These are phyloP conservation scores for Xylaria sp. DNA, from an alignment of 2,329 filamentous ascomycete genomes.

Conservation along the genomic window DNA sequence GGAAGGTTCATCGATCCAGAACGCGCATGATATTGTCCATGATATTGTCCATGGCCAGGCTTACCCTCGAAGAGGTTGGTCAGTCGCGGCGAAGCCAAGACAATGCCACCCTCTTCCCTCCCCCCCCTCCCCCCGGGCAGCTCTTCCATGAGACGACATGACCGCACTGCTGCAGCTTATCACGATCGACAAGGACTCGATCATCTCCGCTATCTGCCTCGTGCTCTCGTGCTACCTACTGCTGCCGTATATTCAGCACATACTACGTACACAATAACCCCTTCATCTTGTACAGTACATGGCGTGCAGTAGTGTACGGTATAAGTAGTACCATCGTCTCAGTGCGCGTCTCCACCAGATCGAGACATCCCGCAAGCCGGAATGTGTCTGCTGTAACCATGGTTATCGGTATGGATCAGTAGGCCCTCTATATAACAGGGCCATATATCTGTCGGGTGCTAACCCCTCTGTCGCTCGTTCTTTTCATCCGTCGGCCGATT, in stretches of 20 bases:
- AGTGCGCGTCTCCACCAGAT: constrained; percentile 18
- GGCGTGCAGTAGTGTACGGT: not conserved
- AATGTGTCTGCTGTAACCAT: constrained; percentile 24
- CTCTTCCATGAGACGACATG: constrained; percentile 31
- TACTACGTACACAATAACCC: not conserved
- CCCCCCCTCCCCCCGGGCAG: not conserved
- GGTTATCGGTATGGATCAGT: constrained; percentile 20
- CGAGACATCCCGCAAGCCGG: constrained; percentile 30
- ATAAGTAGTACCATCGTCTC: constrained; percentile 1
- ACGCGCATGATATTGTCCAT: constrained; percentile 32
- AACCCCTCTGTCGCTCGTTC: constrained; percentile 10
- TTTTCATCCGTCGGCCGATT: constrained; percentile 4
- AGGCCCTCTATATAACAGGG: constrained; percentile 31
- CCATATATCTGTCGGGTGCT: constrained; percentile 16
- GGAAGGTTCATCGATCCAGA: constrained; percentile 43
- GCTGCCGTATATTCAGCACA: constrained; percentile 16
- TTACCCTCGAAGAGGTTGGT: constrained; percentile 15
- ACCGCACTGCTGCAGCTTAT: constrained; percentile 36
- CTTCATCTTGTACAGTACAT: constrained; percentile 8
- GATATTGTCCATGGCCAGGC: constrained; percentile 27
- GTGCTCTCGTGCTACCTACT: not conserved
- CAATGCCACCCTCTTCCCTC: constrained; percentile 39
- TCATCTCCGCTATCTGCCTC: constrained; percentile 5
- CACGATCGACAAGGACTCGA: constrained; percentile 33
- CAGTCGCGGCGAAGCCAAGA: constrained; percentile 35